Percentiles rank a stretch among this genome's conserved stretches.
Evolutionary conservation across 768 basidiomycete species (phyloP).

Genomic region (Hericium rajendrae): DNA sequence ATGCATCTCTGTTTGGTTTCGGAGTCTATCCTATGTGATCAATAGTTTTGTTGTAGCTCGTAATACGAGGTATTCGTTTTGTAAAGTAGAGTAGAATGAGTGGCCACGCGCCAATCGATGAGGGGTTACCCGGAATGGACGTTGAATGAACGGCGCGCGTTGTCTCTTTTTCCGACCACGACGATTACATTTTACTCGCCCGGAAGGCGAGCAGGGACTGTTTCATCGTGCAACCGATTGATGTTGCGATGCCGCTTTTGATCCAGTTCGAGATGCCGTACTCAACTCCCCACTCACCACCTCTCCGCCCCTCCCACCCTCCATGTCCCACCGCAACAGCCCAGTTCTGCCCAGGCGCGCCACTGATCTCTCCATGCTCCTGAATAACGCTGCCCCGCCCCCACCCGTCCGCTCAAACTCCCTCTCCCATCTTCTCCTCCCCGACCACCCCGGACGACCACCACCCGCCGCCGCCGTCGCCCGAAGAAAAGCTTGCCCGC

Average conservation of each 20-base stretch:
- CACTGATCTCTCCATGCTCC: conserved; percentile 68
- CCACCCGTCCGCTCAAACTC: conserved; percentile 13
- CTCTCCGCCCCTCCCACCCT: conserved; percentile 26
- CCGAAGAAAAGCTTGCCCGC: conserved; percentile 12
- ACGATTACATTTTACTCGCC: no score
- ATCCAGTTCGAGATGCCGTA: conserved; percentile 82
- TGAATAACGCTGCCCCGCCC: conserved; percentile 46
- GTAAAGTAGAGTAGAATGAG: neutral
- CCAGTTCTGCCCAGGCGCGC: conserved; percentile 41
- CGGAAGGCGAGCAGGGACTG: neutral
- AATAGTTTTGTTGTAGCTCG: neutral
- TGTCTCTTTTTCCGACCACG: no score
- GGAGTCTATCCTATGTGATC: neutral
- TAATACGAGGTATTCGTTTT: neutral
- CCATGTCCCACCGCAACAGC: conserved; percentile 29
- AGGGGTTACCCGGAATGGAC: neutral
- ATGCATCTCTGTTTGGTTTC: neutral
- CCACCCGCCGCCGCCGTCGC: conserved; percentile 11
- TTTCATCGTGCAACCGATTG: neutral
- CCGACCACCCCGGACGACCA: conserved; percentile 10
- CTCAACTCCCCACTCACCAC: conserved; percentile 58
- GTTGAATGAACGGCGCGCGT: no score
- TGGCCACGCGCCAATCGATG: conserved; percentile 1
- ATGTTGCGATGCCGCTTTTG: conserved; percentile 57
- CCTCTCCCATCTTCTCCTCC: conserved; percentile 16